Base-by-base conservation (phyloP, 1,284 basidiomycete species). In the Apiotrichum mycotoxinovorans region DNA sequence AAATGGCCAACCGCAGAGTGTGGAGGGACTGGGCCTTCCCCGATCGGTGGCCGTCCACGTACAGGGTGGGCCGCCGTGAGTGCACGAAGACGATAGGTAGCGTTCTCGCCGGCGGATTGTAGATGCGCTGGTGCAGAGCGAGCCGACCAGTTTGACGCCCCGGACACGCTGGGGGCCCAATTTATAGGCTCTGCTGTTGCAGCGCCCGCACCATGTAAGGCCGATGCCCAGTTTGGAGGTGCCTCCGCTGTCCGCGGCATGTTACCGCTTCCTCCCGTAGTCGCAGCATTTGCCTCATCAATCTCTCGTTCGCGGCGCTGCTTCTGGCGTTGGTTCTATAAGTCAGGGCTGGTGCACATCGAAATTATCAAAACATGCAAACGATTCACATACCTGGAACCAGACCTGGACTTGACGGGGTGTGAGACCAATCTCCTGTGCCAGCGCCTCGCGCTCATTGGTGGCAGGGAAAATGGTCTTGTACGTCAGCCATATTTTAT, bases 391-490 rank as follows among this genome's bases (percentile, higher is more conserved):
- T 51, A 74, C 75, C 57, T 77, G 75, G 46, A 77, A 77, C 75
- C 75, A 77, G 1, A 77, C 75, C 56, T 77, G 75, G 1, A 77
- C 72, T 58, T 77, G 75, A 0, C 75, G 67, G 3, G 71, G 57
- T 4, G 73, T 73, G 30, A 77, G 52, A 1, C 66, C 70, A 41
- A 73, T 71, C 23, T 68, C 58, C 14, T 53, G 48, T 4, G 68
- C 72, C n/a, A 74, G 54, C 1, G 55, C 54, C 35, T 75, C 70
- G 30, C 75, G 58, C 22, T 74, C 66, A 9, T 54, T 56, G 0
- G 63, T 68, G 0, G 62, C 62, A 0, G 75, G 75, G 46, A 75
- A 74, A 50, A 71, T 72, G 7, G 70, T 73, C 73, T 74, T 30
- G 49, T 30, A 54, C 34, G 35, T 51, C 41, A 50, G 46, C 25